These are phyloP conservation scores for Fonsecaea pugnacius DNA, from an alignment of 2,329 filamentous ascomycete species.

Conservation along the genomic window DNA sequence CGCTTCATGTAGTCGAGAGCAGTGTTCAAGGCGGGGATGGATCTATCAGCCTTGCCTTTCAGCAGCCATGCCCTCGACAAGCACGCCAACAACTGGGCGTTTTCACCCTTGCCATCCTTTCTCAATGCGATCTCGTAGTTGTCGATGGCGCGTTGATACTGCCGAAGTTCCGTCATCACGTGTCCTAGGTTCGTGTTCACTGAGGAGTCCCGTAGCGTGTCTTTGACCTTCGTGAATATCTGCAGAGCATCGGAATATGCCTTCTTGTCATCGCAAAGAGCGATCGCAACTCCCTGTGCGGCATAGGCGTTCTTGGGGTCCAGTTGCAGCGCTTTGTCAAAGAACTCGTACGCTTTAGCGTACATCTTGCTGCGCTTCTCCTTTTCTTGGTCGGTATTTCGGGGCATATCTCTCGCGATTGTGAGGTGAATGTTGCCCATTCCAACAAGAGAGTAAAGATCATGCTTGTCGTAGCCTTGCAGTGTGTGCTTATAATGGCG, in stretches of 20 bases:
- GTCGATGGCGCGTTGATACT: slow-evolving; percentile 90
- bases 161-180: slow-evolving; percentile 85
- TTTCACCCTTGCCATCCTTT: slow-evolving; percentile 59
- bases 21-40: slow-evolving; percentile 64
- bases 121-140: slow-evolving; percentile 84
- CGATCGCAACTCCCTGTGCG: slow-evolving; percentile 93
- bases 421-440: slow-evolving; percentile 96
- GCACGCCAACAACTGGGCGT: slow-evolving; percentile 80
- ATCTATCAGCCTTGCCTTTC: slow-evolving; percentile 72
- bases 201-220: slow-evolving; percentile 84
- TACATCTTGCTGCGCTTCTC: slow-evolving; percentile 88
- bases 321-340: slow-evolving; percentile 94
- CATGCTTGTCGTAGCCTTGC: slow-evolving; percentile 93
- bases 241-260: slow-evolving; percentile 80
- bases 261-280: slow-evolving; percentile 91
- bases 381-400: slow-evolving; percentile 85
- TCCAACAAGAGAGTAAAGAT: slow-evolving; percentile 91
- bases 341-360: slow-evolving; percentile 93
- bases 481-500: slow-evolving; percentile 96
- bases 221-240: slow-evolving; percentile 86
- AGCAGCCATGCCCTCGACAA: slow-evolving; percentile 86
- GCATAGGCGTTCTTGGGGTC: slow-evolving; percentile 95
- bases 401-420: slow-evolving; percentile 90
- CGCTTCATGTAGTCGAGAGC: slow-evolving; percentile 66
- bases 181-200: slow-evolving; percentile 94